Conservation (phyloP, 805 yeast genomes). For the Starmerella lactis-condensi region DNA sequence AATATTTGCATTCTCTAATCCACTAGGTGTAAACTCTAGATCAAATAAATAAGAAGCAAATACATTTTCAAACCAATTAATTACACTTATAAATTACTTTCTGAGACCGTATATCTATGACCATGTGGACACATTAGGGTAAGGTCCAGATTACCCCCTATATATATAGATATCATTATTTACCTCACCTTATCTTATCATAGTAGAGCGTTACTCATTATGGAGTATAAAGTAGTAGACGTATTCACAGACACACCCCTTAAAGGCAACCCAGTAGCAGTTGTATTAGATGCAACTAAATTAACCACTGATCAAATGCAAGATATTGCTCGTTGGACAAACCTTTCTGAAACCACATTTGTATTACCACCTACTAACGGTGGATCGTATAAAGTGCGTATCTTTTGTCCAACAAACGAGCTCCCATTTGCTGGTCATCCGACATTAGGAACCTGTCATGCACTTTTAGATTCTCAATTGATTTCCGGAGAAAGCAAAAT, state of each 20-base stretch:
- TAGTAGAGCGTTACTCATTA: no score
- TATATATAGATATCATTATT: no score
- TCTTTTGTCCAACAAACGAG: slow-evolving; percentile 32
- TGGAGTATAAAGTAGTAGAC: slow-evolving; percentile 22
- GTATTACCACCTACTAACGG: slow-evolving; percentile 18
- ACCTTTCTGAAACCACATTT: slow-evolving; percentile 41
- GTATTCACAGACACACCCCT: slow-evolving; percentile 27
- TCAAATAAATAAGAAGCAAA: no score
- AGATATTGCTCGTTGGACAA: slow-evolving; percentile 39
- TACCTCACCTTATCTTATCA: no score
- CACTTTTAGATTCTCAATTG: slow-evolving; percentile 8
- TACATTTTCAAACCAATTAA: no score
- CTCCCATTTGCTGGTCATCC: slow-evolving; percentile 52
- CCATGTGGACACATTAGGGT: no score
- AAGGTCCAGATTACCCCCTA: no score
- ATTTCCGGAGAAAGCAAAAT: slow-evolving; percentile 1
- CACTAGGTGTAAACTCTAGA: no score
- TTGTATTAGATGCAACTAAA: slow-evolving; percentile 26
- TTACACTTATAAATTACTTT: no score
- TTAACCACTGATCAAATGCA: slow-evolving; percentile 29
- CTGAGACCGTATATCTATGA: no score
- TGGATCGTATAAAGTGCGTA: slow-evolving; percentile 34
- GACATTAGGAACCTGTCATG: slow-evolving; percentile 29
- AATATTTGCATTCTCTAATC: no score
- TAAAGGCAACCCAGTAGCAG: slow-evolving; percentile 41